These are phyloP conservation scores for Eucommia ulmoides DNA, from an alignment of 257 asterid genomes.

Conservation along the genomic window DNA sequence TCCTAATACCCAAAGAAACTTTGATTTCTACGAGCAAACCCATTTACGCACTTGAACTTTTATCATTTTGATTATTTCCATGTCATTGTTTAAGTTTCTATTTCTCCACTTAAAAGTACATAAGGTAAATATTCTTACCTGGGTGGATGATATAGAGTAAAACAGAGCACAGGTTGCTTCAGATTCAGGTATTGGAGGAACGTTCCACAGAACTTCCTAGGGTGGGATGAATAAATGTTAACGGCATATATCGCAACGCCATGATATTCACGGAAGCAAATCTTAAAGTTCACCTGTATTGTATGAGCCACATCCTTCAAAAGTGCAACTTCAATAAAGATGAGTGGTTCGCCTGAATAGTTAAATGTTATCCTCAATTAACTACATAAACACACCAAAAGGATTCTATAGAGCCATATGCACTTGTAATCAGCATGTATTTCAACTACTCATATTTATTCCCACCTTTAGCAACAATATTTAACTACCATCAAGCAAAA, in stretches of 20 bases:
- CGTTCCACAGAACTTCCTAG: slow-evolving; percentile 93
- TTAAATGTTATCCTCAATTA: slow-evolving; percentile 10
- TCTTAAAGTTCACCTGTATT: slow-evolving; percentile 56
- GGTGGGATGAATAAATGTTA: slow-evolving; percentile 11
- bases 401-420: neutral
- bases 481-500: neutral
- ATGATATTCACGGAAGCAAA: neutral
- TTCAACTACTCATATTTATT: neutral
- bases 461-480: neutral
- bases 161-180: slow-evolving; percentile 91
- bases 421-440: too few species aligned
- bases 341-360: slow-evolving; percentile 84
- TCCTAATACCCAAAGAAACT: too few species aligned
- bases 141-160: slow-evolving; percentile 96
- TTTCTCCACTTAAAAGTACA: slow-evolving; percentile 16
- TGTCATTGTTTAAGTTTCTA: too few species aligned
- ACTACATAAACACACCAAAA: neutral
- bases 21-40: too few species aligned
- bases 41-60: too few species aligned
- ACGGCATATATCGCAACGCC: slow-evolving; percentile 7
- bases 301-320: slow-evolving; percentile 70
- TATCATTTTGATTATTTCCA: too few species aligned
- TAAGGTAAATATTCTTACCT: slow-evolving; percentile 27
- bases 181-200: slow-evolving; percentile 74
- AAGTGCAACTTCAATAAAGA: slow-evolving; percentile 94